A percentile compares a stretch with the other conserved stretches of the same genome.
Evolutionary conservation across 176 grass and related monocot genomes (phyloP).

Genomic region (Ensete glaucum): DNA sequence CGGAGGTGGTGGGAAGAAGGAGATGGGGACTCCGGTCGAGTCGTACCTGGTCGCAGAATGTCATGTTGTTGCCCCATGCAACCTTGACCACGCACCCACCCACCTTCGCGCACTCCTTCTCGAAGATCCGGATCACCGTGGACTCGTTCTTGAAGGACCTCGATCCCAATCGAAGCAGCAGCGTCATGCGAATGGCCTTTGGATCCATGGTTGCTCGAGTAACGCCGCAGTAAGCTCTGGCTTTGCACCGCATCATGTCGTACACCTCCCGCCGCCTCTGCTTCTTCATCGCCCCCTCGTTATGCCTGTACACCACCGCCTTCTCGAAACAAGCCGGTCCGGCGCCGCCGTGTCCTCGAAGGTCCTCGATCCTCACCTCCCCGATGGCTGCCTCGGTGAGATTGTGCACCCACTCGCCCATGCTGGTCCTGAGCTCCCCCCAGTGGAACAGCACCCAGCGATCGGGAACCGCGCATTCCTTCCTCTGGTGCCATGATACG

Average conservation of each 20-base stretch:
- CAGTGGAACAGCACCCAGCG: slow-evolving; percentile 57
- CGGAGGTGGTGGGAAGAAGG: too few relatives aligned
- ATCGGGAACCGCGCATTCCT: slow-evolving; percentile 22
- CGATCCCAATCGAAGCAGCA: slow-evolving; percentile 37
- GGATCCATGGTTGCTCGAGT: neutral
- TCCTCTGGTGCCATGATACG: slow-evolving; percentile 35
- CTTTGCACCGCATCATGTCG: slow-evolving; percentile 48
- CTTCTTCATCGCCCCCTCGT: slow-evolving; percentile 21
- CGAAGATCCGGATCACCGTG: slow-evolving; percentile 33
- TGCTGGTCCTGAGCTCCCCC: slow-evolving; percentile 31
- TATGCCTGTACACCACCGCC: slow-evolving; percentile 50
- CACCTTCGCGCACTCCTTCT: slow-evolving; percentile 31
- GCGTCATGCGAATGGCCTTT: slow-evolving; percentile 32
- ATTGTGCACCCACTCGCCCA: slow-evolving; percentile 33
- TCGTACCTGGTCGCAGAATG: slow-evolving; percentile 46
- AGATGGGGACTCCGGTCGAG: too few relatives aligned
- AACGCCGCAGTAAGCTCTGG: slow-evolving; percentile 36
- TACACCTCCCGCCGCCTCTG: slow-evolving; percentile 22
- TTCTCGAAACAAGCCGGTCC: slow-evolving; percentile 52
- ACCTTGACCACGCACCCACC: slow-evolving; percentile 33
- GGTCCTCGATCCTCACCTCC: slow-evolving; percentile 25
- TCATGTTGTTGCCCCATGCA: slow-evolving; percentile 33
- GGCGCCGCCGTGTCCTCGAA: neutral
- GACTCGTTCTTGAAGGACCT: slow-evolving; percentile 62
- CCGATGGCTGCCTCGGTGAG: slow-evolving; percentile 22